Evolutionary conservation across 2,329 filamentous ascomycete species (phyloP).

Genomic region (Curvularia sp.): DNA sequence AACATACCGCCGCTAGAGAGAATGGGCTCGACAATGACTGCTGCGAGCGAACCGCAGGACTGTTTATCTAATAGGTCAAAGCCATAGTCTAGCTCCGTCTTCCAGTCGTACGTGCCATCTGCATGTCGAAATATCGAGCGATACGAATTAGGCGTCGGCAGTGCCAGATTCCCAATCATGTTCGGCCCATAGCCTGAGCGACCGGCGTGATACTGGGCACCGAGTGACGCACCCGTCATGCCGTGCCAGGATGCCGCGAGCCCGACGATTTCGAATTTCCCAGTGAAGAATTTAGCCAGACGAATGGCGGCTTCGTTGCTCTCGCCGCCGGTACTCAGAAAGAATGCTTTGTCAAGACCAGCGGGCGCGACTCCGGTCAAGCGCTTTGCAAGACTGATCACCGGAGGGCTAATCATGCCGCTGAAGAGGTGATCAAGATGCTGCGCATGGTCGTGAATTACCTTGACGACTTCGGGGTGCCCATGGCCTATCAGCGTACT

Average conservation of each 20-base stretch:
- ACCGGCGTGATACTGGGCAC: conserved; percentile 63
- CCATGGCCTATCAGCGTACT: conserved; percentile 37
- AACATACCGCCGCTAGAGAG: conserved; percentile 66
- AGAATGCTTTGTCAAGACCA: conserved; percentile 45
- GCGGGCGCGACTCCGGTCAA: conserved; percentile 34
- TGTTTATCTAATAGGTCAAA: conserved; percentile 67
- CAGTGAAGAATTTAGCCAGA: conserved; percentile 68
- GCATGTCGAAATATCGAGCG: conserved; percentile 65
- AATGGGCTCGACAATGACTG: conserved; percentile 68
- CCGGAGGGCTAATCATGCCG: conserved; percentile 47
- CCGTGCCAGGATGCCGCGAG: conserved; percentile 68
- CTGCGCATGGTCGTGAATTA: conserved; percentile 36
- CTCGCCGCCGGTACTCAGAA: conserved; percentile 46
- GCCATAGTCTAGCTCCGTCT: conserved; percentile 68
- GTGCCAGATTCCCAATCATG: conserved; percentile 63
- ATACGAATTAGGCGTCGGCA: conserved; percentile 68
- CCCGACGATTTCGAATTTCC: conserved; percentile 70
- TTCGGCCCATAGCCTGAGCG: conserved; percentile 56
- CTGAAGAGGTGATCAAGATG: conserved; percentile 47
- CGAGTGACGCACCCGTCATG: conserved; percentile 61
- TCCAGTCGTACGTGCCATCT: conserved; percentile 70
- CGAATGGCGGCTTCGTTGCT: conserved; percentile 67
- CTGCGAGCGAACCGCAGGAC: conserved; percentile 67
- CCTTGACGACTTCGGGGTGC: conserved; percentile 43
- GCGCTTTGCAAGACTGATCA: conserved; percentile 41